Evolutionary conservation across 2,329 filamentous ascomycete species (phyloP), one percentile per base, ranked within the genome.

Genomic region (Pseudogymnoascus sp.): DNA sequence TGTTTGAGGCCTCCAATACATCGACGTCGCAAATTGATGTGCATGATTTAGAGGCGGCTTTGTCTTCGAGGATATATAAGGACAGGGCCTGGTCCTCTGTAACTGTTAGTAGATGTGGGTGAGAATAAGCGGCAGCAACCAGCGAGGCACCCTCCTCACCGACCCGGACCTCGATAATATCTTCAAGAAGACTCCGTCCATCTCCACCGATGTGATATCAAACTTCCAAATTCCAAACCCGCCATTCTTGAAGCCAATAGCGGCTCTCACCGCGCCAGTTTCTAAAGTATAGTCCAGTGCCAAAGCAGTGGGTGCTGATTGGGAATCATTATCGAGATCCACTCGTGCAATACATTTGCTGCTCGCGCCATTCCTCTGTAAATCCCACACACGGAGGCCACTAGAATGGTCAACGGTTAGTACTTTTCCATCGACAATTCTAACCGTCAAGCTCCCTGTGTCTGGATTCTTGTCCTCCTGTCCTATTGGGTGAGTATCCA

Each of bases 81-180:
- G 89, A 92, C 40, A 97, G 78, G 6, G 88, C 77, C 52, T 91
- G 89, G 12, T 85, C 83, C 23, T 84, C 81, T 1, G 91, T 93
- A 66, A 95, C 90, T 1, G 89, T 91, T 8, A 96, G 76, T 1
- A 96, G 73, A 70, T 93, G 95, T 0, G 92, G 90, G 65, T 87
- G 83, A 0, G 85, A 84, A 62, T 88, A 86, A 5, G 92, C 89
- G 49, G 95, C 79, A 0, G 87, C 85, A 2, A 85, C 83, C 35
- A 96, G 78, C 65, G 83, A 63, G 49, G 68, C 71, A 64, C 70
- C 41, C 60, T 61, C 60, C 31, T 33, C 72, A 63, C 66, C 25
- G 68, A 70, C 43, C 31, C 6, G 67, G 67, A 66, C 71, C 69
- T 35, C 45, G 65, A 62, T 72, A 55, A 69, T 11, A 61, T 49